Base-by-base conservation (phyloP, 306 rosid species). In the Lupinus albus region DNA sequence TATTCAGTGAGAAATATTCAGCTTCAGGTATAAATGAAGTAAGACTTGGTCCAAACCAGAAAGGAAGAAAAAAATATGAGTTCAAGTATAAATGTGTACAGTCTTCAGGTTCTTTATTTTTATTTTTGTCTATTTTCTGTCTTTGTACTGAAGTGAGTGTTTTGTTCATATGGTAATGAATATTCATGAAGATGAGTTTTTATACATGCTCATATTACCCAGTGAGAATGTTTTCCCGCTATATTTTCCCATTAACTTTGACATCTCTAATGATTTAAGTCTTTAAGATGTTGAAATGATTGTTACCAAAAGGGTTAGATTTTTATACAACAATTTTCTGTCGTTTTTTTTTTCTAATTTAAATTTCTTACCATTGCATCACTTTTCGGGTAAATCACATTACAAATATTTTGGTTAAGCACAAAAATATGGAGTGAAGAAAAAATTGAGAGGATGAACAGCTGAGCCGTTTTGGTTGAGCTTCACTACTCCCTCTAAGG, bases 141-240 rank as follows among this genome's bases (percentile, higher is more conserved):
- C 70, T 73, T 51, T 70, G 52, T 53, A 74, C 78, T 77, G 45
- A 53, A 58, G 64, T 64, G 68, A 58, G 64, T 64, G 68, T 59
- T 53, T 64, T 70, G 70, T 65, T 64, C 41, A 52, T 64, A 51
- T 64, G 70, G 75, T 64, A 39, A 67, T 76, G 76, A 70, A 6
- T 58, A 73, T 69, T 69, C 73, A 68, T 73, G 71, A 58, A 44
- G 56, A 68, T 74, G 20, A 3, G 36, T 33, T 76, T 72, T 67
- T 61, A 61, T 62, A 39, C 58, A 51, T 63, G 12, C 33, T 67
- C 17, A 48, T 67, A 66, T 66, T 66, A 51, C 30, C 30, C n/a
- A n/a, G n/a, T n/a, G n/a, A n/a, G n/a, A n/a, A n/a, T n/a, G n/a
- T n/a, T n/a, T n/a, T n/a, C n/a, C n/a, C n/a, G n/a, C n/a, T n/a